phyloP scores from a whole-genome alignment of 163 green algal genomes.

The Scenedesmus sp. region DNA sequence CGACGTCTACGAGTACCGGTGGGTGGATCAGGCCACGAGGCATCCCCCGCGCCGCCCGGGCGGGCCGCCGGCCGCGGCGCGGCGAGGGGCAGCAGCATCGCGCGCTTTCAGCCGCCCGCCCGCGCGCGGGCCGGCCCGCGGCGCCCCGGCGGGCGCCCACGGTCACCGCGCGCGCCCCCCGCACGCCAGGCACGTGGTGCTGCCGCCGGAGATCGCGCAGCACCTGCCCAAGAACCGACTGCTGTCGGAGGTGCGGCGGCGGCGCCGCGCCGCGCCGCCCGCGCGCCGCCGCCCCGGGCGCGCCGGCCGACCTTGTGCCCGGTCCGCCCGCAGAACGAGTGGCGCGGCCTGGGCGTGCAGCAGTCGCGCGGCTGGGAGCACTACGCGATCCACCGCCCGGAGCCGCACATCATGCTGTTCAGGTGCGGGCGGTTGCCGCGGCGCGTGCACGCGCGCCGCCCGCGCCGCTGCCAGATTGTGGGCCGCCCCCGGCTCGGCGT shows the following conservation, averaged over 20 bases:
- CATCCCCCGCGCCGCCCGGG: no score
- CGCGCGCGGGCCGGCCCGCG: no score
- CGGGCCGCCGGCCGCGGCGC: no score
- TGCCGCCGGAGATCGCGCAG: slow-evolving; percentile 88
- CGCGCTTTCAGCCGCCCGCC: no score
- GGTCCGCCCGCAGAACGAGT: slow-evolving; percentile 84
- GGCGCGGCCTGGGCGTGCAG: slow-evolving; percentile 95
- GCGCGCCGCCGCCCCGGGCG: neutral
- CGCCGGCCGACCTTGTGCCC: neutral
- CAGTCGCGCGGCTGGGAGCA: slow-evolving; percentile 98
- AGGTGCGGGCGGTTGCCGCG: no score
- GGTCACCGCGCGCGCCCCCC: no score
- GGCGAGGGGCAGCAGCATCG: no score
- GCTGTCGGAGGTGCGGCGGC: slow-evolving; percentile 79
- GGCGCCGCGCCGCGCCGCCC: neutral
- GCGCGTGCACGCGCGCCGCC: no score
- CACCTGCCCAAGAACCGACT: slow-evolving; percentile 88
- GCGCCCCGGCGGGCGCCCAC: no score
- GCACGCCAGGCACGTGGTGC: slow-evolving; percentile 90
- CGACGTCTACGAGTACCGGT: slow-evolving; percentile 96
- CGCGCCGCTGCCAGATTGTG: no score
- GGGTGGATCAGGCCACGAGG: no score
- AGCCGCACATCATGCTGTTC: slow-evolving; percentile 97
- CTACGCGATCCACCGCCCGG: slow-evolving; percentile 95
- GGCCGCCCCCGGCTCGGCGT: no score